These are phyloP conservation scores for Botrytis pseudocinerea DNA, from an alignment of 2,329 filamentous ascomycete species.

Conservation along the genomic window DNA sequence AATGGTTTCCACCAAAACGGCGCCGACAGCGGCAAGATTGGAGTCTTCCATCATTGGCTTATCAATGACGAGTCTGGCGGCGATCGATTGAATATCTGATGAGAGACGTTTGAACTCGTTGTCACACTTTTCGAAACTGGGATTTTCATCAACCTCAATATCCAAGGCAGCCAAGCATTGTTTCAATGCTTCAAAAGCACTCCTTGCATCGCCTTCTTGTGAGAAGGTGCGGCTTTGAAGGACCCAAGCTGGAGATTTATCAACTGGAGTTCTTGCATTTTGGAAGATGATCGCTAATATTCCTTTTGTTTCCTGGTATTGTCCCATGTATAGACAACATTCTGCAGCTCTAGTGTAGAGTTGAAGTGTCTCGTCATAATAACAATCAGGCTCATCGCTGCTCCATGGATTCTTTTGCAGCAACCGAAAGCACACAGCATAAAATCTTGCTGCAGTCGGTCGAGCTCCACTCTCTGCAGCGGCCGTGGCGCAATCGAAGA, in stretches of 20 bases:
- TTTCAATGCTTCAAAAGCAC: conserved; percentile 69
- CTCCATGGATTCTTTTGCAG: conserved; percentile 80
- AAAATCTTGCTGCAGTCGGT: conserved; percentile 80
- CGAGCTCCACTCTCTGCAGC: conserved; percentile 82
- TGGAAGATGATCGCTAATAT: conserved; percentile 70
- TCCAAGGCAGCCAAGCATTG: conserved; percentile 70
- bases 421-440: conserved; percentile 72
- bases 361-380: conserved; percentile 82
- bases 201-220: conserved; percentile 68
- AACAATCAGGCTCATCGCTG: conserved; percentile 67
- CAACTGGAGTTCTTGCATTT: conserved; percentile 69
- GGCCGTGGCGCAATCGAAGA: conserved; percentile 76
- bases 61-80: conserved; percentile 49
- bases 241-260: conserved; percentile 83
- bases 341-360: conserved; percentile 79
- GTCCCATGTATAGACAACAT: conserved; percentile 76
- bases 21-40: conserved; percentile 62
- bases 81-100: conserved; percentile 59
- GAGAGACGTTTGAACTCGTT: conserved; percentile 65
- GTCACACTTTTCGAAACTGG: conserved; percentile 77
- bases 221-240: conserved; percentile 78
- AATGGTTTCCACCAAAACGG: conserved; percentile 69
- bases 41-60: conserved; percentile 50
- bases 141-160: conserved; percentile 63
- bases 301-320: conserved; percentile 65